A percentile compares a stretch with the other conserved stretches of the same genome.
phyloP scores from a whole-genome alignment of 768 basidiomycete species.

The Leccinellum rugosiceps region DNA sequence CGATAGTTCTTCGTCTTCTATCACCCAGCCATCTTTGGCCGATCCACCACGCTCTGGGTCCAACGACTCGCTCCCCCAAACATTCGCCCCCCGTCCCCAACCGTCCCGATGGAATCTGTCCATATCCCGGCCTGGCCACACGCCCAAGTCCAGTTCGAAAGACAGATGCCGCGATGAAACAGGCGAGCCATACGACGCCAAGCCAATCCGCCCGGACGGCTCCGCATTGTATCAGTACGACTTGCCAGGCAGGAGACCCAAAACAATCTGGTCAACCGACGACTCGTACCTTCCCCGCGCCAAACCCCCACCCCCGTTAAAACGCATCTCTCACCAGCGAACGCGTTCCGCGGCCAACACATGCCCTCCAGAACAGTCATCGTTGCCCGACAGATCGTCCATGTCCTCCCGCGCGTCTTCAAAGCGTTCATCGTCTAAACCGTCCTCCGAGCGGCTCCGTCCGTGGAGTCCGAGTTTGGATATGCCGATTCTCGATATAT shows the following conservation, averaged over 20 bases:
- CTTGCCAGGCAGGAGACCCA: background rate
- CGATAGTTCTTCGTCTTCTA: background rate
- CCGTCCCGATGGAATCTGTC: background rate
- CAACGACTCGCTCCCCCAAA: background rate
- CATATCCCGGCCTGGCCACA: background rate
- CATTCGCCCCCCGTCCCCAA: background rate
- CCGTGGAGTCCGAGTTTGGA: background rate
- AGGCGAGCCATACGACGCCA: background rate
- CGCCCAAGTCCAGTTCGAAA: background rate
- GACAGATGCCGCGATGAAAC: background rate
- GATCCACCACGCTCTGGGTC: background rate
- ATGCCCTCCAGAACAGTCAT: background rate
- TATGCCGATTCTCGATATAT: background rate
- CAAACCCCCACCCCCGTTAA: conserved; percentile 16
- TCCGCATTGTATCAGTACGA: background rate
- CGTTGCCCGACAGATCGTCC: background rate
- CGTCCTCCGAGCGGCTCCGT: background rate
- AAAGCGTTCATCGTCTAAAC: background rate
- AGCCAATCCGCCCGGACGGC: background rate
- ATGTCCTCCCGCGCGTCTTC: background rate
- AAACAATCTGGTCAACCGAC: conserved; percentile 12
- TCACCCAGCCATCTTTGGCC: background rate
- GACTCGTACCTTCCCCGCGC: conserved; percentile 24
- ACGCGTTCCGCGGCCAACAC: background rate
- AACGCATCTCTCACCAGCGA: conserved; percentile 9